Evolutionary conservation across 805 yeast species (phyloP), one percentile per base, ranked within the genome.

Genomic region (Candida namnaoensis): DNA sequence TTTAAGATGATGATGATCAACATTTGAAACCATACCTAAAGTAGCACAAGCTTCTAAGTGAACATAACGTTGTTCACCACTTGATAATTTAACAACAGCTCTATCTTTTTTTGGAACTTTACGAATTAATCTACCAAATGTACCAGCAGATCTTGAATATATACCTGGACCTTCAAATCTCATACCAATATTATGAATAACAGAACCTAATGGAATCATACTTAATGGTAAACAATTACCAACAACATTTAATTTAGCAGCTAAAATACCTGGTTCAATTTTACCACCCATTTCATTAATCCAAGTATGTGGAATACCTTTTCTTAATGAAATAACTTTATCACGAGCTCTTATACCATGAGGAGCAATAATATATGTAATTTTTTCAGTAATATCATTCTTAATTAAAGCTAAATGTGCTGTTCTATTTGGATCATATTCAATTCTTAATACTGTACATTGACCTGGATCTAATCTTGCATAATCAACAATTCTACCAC

Each of bases 281-380:
- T 77, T 80, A 44, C 96, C 96, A 48, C 90, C 88, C 96, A 88
- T 88, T 65, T 84, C 88, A 41, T 74, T 65, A 51, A 84, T 65
- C 47, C 90, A 68, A 54, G 79, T 77, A 37, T 71, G 62, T 12
- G 97, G 96, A 42, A 91, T 78, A 40, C 97, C 98, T n/a, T 66
- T 60, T 61, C 97, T 78, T 68, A 82, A 93, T 9, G 90, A 79
- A 66, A 90, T 96, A 32, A 93, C 91, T 36, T 69, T 69, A 61
- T 93, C 99, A 39, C 98, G 99, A 3, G 82, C 85, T 66, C 98
- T 79, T 58, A 91, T 68, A 11, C 98, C 99, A 47, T 88, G 91
- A 43, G 93, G 78, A 0, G 99, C 98, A 43, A 88, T 66, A 44
- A 93, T 86, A 61, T 93, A 93, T 10, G 91, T 74, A 45, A 80